Percentiles rank a stretch among this genome's conserved stretches.
These are phyloP conservation scores for Globisporangium okanoganense DNA, from an alignment of 352 stramenopile genomes.

Conservation along the genomic window DNA sequence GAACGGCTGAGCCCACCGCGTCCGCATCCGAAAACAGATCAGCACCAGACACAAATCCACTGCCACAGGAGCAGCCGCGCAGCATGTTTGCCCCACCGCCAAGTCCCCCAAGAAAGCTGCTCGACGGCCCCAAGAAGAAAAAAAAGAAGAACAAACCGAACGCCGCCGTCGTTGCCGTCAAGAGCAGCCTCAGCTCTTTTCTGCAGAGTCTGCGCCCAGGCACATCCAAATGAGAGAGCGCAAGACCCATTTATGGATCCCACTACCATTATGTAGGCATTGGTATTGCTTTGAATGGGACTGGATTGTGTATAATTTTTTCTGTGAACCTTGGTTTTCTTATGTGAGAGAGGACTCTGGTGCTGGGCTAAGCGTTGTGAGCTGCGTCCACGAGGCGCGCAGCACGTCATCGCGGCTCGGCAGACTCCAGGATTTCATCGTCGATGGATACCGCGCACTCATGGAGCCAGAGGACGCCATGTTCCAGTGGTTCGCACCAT, in stretches of 20 bases:
- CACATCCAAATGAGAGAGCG: slow-evolving; percentile 25
- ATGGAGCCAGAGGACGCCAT: not conserved
- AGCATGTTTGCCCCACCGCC: slow-evolving; percentile 48
- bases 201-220: slow-evolving; percentile 41
- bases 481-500: not conserved
- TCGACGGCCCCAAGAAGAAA: slow-evolving; percentile 76
- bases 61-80: slow-evolving; percentile 8
- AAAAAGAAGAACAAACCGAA: slow-evolving; percentile 39
- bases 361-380: slow-evolving; percentile 3
- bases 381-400: slow-evolving; percentile 12
- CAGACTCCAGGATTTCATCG: slow-evolving; percentile 13
- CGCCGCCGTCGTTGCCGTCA: slow-evolving; percentile 41
- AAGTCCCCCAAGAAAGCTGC: slow-evolving; percentile 63
- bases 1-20: slow-evolving; percentile 2
- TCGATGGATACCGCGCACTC: slow-evolving; percentile 13
- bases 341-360: not conserved
- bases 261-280: not conserved
- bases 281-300: not conserved
- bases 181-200: slow-evolving; percentile 67
- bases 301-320: not conserved
- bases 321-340: not conserved
- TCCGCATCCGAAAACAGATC: not conserved
- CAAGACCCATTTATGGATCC: not conserved
- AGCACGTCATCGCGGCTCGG: slow-evolving; percentile 13
- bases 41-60: not conserved